Percentiles rank a stretch among this genome's conserved stretches.
phyloP scores from a whole-genome alignment of 768 basidiomycete genomes.

The Clathrus columnatus region DNA sequence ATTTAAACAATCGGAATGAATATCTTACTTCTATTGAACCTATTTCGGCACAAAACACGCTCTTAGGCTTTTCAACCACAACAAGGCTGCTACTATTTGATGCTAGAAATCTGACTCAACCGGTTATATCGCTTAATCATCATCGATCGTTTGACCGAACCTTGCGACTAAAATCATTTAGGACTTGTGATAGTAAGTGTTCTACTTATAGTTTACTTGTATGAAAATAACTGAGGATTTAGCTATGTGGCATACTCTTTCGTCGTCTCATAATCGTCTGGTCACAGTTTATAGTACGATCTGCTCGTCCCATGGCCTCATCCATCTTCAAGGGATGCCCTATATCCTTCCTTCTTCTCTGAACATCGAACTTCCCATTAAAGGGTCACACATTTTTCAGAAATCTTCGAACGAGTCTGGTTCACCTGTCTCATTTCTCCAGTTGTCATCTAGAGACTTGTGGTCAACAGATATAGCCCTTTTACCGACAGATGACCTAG shows the following conservation, averaged over 20 bases:
- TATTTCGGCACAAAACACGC: conserved; percentile 26
- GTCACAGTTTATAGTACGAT: conserved; percentile 59
- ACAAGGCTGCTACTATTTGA: conserved; percentile 64
- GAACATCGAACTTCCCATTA: conserved; percentile 20
- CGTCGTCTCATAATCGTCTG: conserved; percentile 51
- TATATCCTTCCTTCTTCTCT: conserved; percentile 37
- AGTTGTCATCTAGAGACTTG: conserved; percentile 37
- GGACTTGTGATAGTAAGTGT: conserved; percentile 24
- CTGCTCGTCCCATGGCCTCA: conserved; percentile 27
- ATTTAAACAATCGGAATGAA: conserved; percentile 17
- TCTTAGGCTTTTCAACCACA: conserved; percentile 52
- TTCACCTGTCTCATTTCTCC: conserved; percentile 31
- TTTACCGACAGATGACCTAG: background rate
- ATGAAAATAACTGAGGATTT: no score
- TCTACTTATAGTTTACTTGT: background rate
- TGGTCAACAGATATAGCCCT: background rate
- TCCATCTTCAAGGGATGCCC: conserved; percentile 32
- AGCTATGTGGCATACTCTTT: conserved; percentile 42
- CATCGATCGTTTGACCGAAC: conserved; percentile 51
- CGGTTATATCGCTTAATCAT: conserved; percentile 56
- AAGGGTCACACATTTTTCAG: conserved; percentile 25
- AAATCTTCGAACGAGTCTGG: conserved; percentile 20
- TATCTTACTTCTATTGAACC: conserved; percentile 49
- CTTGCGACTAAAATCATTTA: conserved; percentile 35
- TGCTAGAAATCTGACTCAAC: conserved; percentile 43